Percentiles rank a stretch among this genome's conserved stretches.
phyloP scores from a whole-genome alignment of 2,329 filamentous ascomycete genomes.

The Colletotrichum chrysophilum region DNA sequence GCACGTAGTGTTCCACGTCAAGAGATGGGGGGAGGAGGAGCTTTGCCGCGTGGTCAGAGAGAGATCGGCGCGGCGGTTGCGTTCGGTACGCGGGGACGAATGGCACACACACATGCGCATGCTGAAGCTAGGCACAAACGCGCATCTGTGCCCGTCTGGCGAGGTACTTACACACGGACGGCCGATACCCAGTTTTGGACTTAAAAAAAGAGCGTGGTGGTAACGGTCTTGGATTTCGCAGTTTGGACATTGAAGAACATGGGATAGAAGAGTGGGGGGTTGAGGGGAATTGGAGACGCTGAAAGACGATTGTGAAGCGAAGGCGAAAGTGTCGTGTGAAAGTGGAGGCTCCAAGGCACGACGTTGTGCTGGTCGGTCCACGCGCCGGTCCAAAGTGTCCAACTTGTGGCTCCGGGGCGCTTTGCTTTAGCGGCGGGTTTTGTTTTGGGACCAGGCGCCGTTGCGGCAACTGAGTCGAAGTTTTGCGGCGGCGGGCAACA shows the following conservation, averaged over 20 bases:
- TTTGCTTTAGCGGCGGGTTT: neutral
- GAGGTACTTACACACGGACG: neutral
- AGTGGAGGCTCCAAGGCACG: conserved; percentile 9
- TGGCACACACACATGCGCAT: neutral
- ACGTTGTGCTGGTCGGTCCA: neutral
- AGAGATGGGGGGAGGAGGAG: neutral
- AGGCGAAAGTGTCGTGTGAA: neutral
- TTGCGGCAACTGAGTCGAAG: conserved; percentile 9
- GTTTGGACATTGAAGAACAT: neutral
- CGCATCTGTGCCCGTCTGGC: neutral
- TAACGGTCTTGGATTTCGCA: neutral
- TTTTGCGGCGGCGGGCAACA: neutral
- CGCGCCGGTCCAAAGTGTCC: neutral
- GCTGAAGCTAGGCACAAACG: neutral
- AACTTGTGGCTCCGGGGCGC: neutral
- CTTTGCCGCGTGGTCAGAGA: neutral
- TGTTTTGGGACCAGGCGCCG: conserved; percentile 3
- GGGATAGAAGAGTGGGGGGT: neutral
- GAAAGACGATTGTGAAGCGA: neutral
- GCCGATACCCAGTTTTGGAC: neutral
- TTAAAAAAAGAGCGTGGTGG: neutral
- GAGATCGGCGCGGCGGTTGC: conserved; percentile 9
- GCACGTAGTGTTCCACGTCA: neutral
- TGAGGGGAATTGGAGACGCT: neutral
- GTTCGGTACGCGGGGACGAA: conserved; percentile 8